Conservation (phyloP, 768 basidiomycete species). For the Hydnomerulius pinastri region DNA sequence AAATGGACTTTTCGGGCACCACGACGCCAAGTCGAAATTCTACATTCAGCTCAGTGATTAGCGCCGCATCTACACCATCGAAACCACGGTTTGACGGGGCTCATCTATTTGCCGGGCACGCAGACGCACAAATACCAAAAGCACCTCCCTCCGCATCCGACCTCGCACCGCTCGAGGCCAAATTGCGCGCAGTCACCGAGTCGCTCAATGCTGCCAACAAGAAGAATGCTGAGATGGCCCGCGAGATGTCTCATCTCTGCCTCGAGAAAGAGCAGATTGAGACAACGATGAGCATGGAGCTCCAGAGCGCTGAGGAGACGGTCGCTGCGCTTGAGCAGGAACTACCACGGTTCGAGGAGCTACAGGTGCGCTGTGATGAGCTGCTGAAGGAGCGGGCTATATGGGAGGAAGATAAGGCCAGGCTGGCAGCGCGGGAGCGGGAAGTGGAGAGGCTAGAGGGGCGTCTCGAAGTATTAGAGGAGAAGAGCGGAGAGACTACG, state of each 20-base stretch:
- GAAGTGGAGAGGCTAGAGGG: constrained; percentile 41
- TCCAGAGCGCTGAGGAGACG: constrained; percentile 67
- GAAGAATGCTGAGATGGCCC: constrained; percentile 60
- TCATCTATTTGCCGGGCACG: constrained; percentile 84
- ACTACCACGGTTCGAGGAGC: constrained; percentile 48
- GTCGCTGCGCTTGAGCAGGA: constrained; percentile 59
- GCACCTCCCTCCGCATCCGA: constrained; percentile 47
- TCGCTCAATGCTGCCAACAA: constrained; percentile 59
- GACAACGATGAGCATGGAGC: constrained; percentile 62
- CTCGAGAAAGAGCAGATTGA: constrained; percentile 73
- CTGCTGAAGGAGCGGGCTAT: constrained; percentile 49
- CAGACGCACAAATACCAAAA: constrained; percentile 56
- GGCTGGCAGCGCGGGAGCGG: constrained; percentile 38
- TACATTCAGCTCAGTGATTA: constrained; percentile 51
- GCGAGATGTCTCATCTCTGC: constrained; percentile 61
- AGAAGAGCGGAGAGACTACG: constrained; percentile 41
- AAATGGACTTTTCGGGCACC: constrained; percentile 49
- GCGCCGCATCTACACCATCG: constrained; percentile 44
- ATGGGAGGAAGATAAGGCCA: constrained; percentile 52
- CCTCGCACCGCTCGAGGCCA: constrained; percentile 58
- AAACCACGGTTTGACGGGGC: constrained; percentile 73
- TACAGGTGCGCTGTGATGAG: constrained; percentile 48
- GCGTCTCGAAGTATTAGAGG: constrained; percentile 46
- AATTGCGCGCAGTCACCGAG: constrained; percentile 60
- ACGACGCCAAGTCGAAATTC: constrained; percentile 54